A percentile compares a stretch with the other conserved stretches of the same genome.
Evolutionary conservation across 192 early-diverging fungal species (phyloP).

Genomic region (Linnemannia elongata): DNA sequence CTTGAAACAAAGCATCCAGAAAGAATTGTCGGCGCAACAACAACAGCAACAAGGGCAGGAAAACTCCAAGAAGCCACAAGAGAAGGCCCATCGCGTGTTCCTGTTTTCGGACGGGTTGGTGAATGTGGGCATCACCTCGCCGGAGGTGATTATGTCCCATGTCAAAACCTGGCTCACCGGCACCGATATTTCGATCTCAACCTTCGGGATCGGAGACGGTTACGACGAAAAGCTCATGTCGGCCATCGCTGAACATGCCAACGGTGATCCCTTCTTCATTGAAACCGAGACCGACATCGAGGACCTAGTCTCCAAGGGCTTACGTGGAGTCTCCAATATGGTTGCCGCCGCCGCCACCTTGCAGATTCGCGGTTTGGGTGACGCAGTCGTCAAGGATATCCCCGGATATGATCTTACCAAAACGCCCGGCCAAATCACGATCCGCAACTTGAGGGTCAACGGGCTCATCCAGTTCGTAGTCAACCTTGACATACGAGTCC

Average conservation of each 20-base stretch:
- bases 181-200: constrained; percentile 39
- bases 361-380: constrained; percentile 40
- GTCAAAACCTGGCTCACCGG: constrained; percentile 27
- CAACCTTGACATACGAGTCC: constrained; percentile 45
- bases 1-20: constrained; percentile 31
- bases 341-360: constrained; percentile 35
- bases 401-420: constrained; percentile 37
- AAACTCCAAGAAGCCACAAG: constrained; percentile 12
- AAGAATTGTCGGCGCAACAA: constrained; percentile 18
- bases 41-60: constrained; percentile 4
- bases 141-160: constrained; percentile 17
- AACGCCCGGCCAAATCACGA: constrained; percentile 38
- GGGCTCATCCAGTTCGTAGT: constrained; percentile 45
- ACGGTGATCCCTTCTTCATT: constrained; percentile 39
- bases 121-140: constrained; percentile 22
- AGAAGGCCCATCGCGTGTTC: constrained; percentile 37
- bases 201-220: constrained; percentile 46
- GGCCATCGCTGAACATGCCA: constrained; percentile 34
- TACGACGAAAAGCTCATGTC: constrained; percentile 49
- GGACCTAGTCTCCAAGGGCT: constrained; percentile 41
- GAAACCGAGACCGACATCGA: constrained; percentile 44
- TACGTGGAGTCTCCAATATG: constrained; percentile 44
- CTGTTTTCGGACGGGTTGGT: constrained; percentile 47
- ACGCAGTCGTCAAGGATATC: constrained; percentile 44
- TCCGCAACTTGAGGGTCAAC: constrained; percentile 37